Evolutionary conservation across 805 yeast species (phyloP).

Genomic region (Wilhelminamyces savonicus): DNA sequence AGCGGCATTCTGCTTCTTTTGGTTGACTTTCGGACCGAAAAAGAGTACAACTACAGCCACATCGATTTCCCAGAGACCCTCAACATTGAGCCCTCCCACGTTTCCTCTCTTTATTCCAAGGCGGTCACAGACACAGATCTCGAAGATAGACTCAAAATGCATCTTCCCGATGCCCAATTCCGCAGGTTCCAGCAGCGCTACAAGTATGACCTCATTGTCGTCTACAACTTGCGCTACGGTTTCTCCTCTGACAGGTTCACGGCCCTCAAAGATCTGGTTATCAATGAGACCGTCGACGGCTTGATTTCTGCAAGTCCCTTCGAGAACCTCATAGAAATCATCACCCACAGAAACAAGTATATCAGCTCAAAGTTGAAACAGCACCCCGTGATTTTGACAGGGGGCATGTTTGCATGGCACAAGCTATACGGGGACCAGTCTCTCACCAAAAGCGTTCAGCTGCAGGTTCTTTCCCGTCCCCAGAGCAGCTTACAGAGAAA

Average conservation of each 20-base stretch:
- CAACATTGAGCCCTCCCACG: conserved; percentile 62
- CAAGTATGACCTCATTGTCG: conserved; percentile 55
- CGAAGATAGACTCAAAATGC: conserved; percentile 52
- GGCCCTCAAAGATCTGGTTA: conserved; percentile 29
- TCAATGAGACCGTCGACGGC: conserved; percentile 29
- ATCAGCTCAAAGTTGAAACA: conserved; percentile 26
- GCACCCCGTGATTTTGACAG: conserved; percentile 28
- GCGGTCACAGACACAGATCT: conserved; percentile 51
- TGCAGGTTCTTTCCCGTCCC: neutral
- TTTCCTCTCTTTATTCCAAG: conserved; percentile 18
- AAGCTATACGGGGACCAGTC: conserved; percentile 21
- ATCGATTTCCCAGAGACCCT: conserved; percentile 53
- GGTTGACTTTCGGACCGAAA: conserved; percentile 64
- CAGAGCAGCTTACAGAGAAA: neutral
- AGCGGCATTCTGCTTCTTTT: conserved; percentile 36
- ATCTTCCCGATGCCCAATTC: conserved; percentile 53
- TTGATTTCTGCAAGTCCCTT: conserved; percentile 52
- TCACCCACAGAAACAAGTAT: conserved; percentile 25
- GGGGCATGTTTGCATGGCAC: conserved; percentile 33
- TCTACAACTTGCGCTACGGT: conserved; percentile 47
- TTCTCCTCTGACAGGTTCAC: conserved; percentile 23
- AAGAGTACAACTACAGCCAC: conserved; percentile 57
- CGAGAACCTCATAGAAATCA: conserved; percentile 32
- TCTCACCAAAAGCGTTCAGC: conserved; percentile 8
- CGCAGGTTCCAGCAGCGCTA: conserved; percentile 46